phyloP scores from a whole-genome alignment of 129 eudicot species.

The Ambrosia trifida region DNA sequence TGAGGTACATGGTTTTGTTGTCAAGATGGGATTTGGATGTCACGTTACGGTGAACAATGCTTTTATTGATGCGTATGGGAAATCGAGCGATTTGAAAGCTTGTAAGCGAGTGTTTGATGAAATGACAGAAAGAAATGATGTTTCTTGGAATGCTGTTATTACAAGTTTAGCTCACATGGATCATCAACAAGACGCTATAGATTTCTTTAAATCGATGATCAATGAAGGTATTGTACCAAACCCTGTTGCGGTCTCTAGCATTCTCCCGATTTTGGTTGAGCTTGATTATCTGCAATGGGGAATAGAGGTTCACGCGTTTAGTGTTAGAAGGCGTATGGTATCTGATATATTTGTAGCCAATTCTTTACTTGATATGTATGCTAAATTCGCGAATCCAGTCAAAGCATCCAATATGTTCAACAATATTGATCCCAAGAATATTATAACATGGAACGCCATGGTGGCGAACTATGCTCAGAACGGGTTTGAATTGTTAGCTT shows the following conservation, averaged over 20 bases:
- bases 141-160: slow-evolving; percentile 59
- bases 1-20: slow-evolving; percentile 19
- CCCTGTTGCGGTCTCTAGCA: slow-evolving; percentile 57
- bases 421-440: slow-evolving; percentile 41
- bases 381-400: slow-evolving; percentile 43
- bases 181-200: slow-evolving; percentile 34
- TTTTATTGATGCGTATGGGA: slow-evolving; percentile 44
- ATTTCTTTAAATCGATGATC: slow-evolving; percentile 48
- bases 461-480: slow-evolving; percentile 70
- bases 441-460: slow-evolving; percentile 74
- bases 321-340: slow-evolving; percentile 43
- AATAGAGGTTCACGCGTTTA: slow-evolving; percentile 56
- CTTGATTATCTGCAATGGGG: slow-evolving; percentile 42
- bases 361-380: slow-evolving; percentile 76
- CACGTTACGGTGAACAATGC: slow-evolving; percentile 43
- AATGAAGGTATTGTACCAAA: slow-evolving; percentile 28
- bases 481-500: slow-evolving; percentile 37
- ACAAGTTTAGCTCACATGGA: slow-evolving; percentile 39
- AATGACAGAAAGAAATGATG: slow-evolving; percentile 45
- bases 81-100: slow-evolving; percentile 30
- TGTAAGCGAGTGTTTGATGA: slow-evolving; percentile 42
- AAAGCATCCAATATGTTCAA: slow-evolving; percentile 49
- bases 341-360: slow-evolving; percentile 66
- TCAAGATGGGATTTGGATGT: slow-evolving; percentile 34
- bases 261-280: slow-evolving; percentile 57